A percentile compares a stretch with the other conserved stretches of the same genome.
These are phyloP conservation scores for Oryza australiensis DNA, from an alignment of 176 grass and related monocot genomes.

Conservation along the genomic window DNA sequence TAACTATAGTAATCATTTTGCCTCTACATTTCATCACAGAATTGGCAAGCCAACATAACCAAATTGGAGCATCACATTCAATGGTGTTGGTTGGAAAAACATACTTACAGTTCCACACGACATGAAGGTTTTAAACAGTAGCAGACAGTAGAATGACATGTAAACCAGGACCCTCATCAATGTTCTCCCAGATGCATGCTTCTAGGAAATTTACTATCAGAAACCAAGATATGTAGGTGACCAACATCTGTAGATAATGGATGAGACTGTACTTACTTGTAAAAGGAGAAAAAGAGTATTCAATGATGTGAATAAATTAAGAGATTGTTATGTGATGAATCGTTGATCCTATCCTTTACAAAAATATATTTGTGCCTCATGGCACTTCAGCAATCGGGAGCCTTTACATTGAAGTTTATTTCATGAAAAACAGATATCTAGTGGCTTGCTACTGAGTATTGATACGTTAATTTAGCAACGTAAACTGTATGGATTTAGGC, in stretches of 20 bases:
- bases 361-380: background rate
- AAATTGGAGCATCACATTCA: background rate
- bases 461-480: constrained; percentile 8
- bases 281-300: background rate
- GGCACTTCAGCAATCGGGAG: background rate
- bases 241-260: constrained; percentile 26
- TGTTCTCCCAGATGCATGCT: background rate
- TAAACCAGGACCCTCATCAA: background rate
- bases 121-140: constrained; percentile 4
- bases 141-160: background rate
- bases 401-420: constrained; percentile 1
- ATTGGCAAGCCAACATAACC: background rate
- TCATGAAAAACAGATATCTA: background rate
- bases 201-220: background rate
- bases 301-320: constrained; percentile 29
- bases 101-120: background rate
- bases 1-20: constrained; percentile 15
- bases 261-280: constrained; percentile 3
- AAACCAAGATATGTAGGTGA: background rate
- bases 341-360: background rate
- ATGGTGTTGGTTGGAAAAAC: constrained; percentile 19
- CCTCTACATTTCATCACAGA: constrained; percentile 24
- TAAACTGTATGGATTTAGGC: background rate
- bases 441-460: background rate
- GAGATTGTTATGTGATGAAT: constrained; percentile 17